Conservation (phyloP, 2,329 filamentous ascomycete species). For the Verticillium dahliae region DNA sequence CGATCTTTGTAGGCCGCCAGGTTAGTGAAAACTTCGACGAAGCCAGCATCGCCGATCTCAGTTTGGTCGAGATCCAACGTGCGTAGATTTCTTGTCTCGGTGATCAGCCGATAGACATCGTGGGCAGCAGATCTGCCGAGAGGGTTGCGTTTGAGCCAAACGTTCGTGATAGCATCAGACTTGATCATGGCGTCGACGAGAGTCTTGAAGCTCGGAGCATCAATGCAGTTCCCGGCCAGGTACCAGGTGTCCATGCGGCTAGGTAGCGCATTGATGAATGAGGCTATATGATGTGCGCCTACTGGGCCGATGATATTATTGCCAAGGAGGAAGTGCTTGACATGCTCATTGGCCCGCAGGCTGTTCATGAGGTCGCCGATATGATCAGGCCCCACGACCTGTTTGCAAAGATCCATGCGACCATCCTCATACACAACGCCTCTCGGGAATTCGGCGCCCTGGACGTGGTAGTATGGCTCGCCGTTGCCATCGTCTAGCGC, state of each 20-base stretch:
- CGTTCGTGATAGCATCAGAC: conserved; percentile 36
- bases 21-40: conserved; percentile 32
- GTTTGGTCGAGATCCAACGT: conserved; percentile 49
- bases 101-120: conserved; percentile 37
- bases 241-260: conserved; percentile 48
- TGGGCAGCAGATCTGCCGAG: conserved; percentile 29
- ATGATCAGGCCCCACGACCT: conserved; percentile 44
- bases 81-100: conserved; percentile 31
- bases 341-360: conserved; percentile 37
- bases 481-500: conserved; percentile 26
- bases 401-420: conserved; percentile 49
- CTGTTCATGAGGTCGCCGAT: conserved; percentile 43
- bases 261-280: conserved; percentile 37
- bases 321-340: conserved; percentile 45
- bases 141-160: conserved; percentile 51
- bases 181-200: conserved; percentile 37
- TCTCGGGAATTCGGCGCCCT: conserved; percentile 27
- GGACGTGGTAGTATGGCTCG: conserved; percentile 27
- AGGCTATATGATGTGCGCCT: conserved; percentile 37
- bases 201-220: conserved; percentile 29
- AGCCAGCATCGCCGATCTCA: conserved; percentile 39
- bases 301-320: conserved; percentile 47
- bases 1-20: conserved; percentile 21
- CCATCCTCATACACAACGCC: conserved; percentile 42
- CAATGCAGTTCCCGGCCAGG: conserved; percentile 47